phyloP scores from a whole-genome alignment of 2,329 filamentous ascomycete genomes.

The Sporothrix schenckii region DNA sequence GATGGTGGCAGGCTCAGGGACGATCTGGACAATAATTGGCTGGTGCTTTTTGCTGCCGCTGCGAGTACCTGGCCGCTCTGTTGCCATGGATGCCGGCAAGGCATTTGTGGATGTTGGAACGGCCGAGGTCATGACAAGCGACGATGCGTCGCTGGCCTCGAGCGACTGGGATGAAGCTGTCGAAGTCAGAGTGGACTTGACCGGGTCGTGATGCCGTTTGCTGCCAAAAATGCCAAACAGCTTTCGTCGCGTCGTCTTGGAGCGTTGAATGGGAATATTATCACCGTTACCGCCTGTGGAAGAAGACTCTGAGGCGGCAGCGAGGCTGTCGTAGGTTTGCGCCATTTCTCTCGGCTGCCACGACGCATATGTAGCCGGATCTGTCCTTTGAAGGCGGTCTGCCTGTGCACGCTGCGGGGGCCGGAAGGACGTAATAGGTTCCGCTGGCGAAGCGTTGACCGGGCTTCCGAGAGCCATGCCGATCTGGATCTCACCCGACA shows the following conservation, averaged over 20 bases:
- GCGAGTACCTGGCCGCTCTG: conserved; percentile 40
- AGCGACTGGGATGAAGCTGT: not conserved
- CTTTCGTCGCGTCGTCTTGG: conserved; percentile 61
- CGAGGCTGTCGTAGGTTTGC: not conserved
- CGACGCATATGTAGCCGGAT: conserved; percentile 16
- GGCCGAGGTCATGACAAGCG: conserved; percentile 34
- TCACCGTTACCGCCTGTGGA: not conserved
- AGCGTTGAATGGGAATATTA: conserved; percentile 43
- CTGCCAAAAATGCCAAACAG: conserved; percentile 58
- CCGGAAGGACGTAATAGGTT: not conserved
- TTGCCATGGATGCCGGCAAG: not conserved
- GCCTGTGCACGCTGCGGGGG: conserved; percentile 31
- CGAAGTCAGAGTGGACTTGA: conserved; percentile 13
- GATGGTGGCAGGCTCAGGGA: conserved; percentile 20
- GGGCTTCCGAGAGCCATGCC: conserved; percentile 77
- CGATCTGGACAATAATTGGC: conserved; percentile 46
- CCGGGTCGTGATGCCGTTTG: conserved; percentile 46
- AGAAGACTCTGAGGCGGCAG: not conserved
- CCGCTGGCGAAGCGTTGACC: conserved; percentile 46
- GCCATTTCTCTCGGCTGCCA: not conserved
- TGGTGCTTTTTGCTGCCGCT: conserved; percentile 51
- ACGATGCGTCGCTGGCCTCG: conserved; percentile 37
- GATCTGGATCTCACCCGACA: conserved; percentile 57
- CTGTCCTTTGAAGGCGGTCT: conserved; percentile 28
- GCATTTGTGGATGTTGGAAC: not conserved